Evolutionary conservation across 1,139 yeast genomes (phyloP), one percentile per base, ranked within the genome.

Genomic region (Pichia kudriavzevii): DNA sequence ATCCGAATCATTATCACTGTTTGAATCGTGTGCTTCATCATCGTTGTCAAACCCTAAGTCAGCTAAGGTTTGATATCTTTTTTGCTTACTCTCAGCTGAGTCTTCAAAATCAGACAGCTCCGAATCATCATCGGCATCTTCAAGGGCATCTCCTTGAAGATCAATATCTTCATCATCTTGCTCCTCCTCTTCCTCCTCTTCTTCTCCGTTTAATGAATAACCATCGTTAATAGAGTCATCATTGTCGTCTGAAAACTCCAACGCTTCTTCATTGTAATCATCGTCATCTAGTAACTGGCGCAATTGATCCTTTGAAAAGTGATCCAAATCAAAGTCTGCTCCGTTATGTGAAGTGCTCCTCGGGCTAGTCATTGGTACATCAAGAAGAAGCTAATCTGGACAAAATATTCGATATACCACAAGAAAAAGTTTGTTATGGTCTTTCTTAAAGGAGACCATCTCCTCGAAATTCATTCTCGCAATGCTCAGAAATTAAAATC

Each of bases 231-330:
- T 12, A 14, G 31, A 16, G 11, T n/a, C 18, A 12, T 28, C 32
- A 7, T 31, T 42, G n/a, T 39, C 51, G 30, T 48, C 54, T 5
- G 54, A 50, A 27, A 49, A 50, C 15, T 42, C 42, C 21, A 50
- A 22, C 2, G 51, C 52, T 18, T 44, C 49, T 21, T 62, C 67
- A 26, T 58, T 59, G 34, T 63, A 66, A 28, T 59, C 64, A n/a
- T 58, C 63, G 39, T 61, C 38, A 13, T 36, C 49, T 10, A 54
- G 45, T 26, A 55, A 39, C 16, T 48, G 53, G 27, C 59, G 51
- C 20, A 55, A 45, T n/a, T 45, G 45, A 8, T 46, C 52, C 22
- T 55, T 51, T 28, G 52, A 46, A 5, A 45, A 46, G 9, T 52
- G 50, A 13, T 50, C 53, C 18, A 52, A 36, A 10, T 46, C 40